phyloP scores from a whole-genome alignment of 2,329 filamentous ascomycete species.

The Purpureocillium lavendulum region DNA sequence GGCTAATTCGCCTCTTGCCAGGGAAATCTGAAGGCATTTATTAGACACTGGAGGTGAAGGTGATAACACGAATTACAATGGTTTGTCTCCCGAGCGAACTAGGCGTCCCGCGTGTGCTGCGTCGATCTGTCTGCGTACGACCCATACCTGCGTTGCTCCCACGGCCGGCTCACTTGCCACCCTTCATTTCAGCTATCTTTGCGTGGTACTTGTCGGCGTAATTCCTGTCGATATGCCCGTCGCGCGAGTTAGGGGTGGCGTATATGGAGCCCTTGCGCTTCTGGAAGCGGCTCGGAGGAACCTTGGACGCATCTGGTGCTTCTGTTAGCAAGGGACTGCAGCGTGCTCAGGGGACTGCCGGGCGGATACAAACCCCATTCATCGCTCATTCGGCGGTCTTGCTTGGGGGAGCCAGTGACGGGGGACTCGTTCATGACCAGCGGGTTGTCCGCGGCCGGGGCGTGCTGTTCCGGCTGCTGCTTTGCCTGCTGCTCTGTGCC shows the following conservation, averaged over 20 bases:
- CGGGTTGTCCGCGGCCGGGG: slow-evolving; percentile 10
- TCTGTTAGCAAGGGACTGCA: slow-evolving; percentile 1
- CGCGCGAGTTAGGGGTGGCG: slow-evolving; percentile 54
- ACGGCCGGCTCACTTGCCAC: slow-evolving; percentile 24
- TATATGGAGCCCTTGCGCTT: slow-evolving; percentile 63
- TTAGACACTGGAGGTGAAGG: no score
- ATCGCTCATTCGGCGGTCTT: slow-evolving; percentile 29
- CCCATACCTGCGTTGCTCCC: neutral
- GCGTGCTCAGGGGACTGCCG: neutral
- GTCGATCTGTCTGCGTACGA: no score
- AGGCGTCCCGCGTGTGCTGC: no score
- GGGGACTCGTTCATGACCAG: slow-evolving; percentile 20
- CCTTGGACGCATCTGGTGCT: slow-evolving; percentile 52
- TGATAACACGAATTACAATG: no score
- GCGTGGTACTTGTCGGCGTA: slow-evolving; percentile 53
- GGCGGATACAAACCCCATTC: slow-evolving; percentile 36
- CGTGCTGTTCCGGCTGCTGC: slow-evolving; percentile 9
- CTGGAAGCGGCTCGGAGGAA: slow-evolving; percentile 59
- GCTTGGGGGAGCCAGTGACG: slow-evolving; percentile 14
- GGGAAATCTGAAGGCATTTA: no score
- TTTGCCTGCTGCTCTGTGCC: neutral
- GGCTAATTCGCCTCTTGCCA: no score
- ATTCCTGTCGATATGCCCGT: slow-evolving; percentile 55
- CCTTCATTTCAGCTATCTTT: slow-evolving; percentile 45
- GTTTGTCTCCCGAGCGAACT: no score